Evolutionary conservation across 371 early-diverging fungal genomes (phyloP).

Genomic region (Blakeslea trispora): DNA sequence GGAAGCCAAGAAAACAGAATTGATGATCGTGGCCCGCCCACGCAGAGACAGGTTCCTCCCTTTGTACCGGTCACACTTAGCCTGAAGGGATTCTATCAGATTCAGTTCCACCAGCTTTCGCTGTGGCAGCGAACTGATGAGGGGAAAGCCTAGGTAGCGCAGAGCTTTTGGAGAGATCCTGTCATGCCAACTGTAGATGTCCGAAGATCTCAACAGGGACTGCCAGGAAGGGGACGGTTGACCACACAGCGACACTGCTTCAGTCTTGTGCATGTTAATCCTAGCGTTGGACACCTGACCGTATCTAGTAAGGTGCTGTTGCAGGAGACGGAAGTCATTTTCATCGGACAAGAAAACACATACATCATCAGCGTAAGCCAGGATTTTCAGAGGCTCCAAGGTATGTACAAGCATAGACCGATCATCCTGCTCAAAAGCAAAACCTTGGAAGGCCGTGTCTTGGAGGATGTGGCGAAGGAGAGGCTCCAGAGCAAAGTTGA

Average conservation of each 20-base stretch:
- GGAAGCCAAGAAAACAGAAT: slow-evolving; percentile 16
- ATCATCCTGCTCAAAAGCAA: too few species aligned
- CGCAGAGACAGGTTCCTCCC: slow-evolving; percentile 14
- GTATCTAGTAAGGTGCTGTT: slow-evolving; percentile 1
- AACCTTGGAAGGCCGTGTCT: too few species aligned
- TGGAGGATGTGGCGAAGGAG: slow-evolving; percentile 2
- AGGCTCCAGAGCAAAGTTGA: slow-evolving; percentile 25
- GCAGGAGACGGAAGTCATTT: not conserved
- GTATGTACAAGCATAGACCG: not conserved
- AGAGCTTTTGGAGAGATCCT: slow-evolving; percentile 1
- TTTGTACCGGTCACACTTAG: not conserved
- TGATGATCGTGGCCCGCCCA: slow-evolving; percentile 14
- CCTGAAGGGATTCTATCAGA: too few species aligned
- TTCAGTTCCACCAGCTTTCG: too few species aligned
- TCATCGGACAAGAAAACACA: slow-evolving; percentile 2
- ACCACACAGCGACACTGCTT: slow-evolving; percentile 1
- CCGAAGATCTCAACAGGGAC: not conserved
- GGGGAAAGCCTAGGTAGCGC: slow-evolving; percentile 5
- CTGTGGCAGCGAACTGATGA: not conserved
- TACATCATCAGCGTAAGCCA: slow-evolving; percentile 12
- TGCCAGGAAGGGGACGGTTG: not conserved
- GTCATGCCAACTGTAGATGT: slow-evolving; percentile 9
- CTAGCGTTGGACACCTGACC: slow-evolving; percentile 3
- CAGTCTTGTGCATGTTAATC: slow-evolving; percentile 8
- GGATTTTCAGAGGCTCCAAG: not conserved